Evolutionary conservation across 2,329 filamentous ascomycete species (phyloP), one percentile per base, ranked within the genome.

Genomic region (Balansia obtecta): DNA sequence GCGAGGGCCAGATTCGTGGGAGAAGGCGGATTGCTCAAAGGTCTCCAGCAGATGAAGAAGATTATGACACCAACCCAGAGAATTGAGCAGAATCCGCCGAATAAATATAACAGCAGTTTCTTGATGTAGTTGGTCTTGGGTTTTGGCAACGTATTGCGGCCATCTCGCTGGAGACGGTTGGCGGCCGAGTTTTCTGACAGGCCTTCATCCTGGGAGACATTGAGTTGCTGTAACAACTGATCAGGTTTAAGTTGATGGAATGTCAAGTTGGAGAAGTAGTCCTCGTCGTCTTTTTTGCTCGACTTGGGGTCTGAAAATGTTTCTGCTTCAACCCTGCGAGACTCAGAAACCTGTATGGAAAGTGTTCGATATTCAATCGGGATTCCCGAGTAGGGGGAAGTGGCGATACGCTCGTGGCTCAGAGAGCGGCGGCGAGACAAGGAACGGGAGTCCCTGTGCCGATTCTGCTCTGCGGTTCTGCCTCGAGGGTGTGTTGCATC

Each of bases 41-140:
- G 71, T 16, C 60, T 55, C 71, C 71, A 74, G 58, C 70, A 73
- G 53, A 74, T 57, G 55, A 73, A 73, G 63, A 73, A 73, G 57
- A 73, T 63, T 54, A 73, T 63, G 46, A 70, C 69, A 16, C 69
- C 71, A 37, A 72, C 56, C 70, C 70, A 73, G 12, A 73, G 63
- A 20, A 73, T 63, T 0, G 70, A 72, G 46, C 71, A 72, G 58
- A 73, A 73, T 43, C 71, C 71, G 37, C 71, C 71, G 56, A 73
- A 73, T 51, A 73, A 53, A 52, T 73, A 74, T 5, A 57, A 53
- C 8, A 71, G 55, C 1, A 70, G 60, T 53, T 70, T 69, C 54
- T 66, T 68, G 51, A 61, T 53, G 55, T 72, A 71, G 58, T 71
- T 72, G 5, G 67, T 65, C 56, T 70, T 69, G 30, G 65, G 63